Evolutionary conservation across 169 alveolate genomes (phyloP), one percentile per base, ranked within the genome.

Genomic region (Amoebophrya sp.): DNA sequence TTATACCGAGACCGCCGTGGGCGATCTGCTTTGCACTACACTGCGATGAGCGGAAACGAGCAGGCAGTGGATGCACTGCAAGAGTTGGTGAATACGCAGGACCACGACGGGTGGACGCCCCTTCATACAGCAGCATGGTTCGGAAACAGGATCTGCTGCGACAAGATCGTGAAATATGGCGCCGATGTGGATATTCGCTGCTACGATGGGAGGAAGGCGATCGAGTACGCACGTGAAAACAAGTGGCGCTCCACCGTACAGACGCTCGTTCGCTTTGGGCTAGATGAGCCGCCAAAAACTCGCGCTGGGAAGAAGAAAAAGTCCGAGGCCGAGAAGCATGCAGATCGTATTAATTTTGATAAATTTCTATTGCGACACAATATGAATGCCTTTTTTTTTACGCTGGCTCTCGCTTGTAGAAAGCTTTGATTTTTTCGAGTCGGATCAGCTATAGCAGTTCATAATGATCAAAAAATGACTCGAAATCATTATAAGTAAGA

Each of bases 101-200:
- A 66, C 35, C 39, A 66, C 32, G 83, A 66, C 29, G 83, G 83
- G 0, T n/a, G 83, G 83, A 66, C 83, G 32, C 83, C 83, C 32
- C 35, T 66, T 2, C 83, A 66, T 25, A 66, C 35, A 25, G 83
- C 83, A 25, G 83, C 83, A 25, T 66, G 83, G 83, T 66, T 66
- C 83, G 83, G 83, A 18, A 66, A 66, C 35, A 18, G 83, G 1
- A 66, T 66, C 32, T 66, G 83, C 83, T 66, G 83, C 83, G 83
- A 66, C 35, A 66, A 66, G 83, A 66, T 66, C 12, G 18, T 66
- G 32, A 18, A n/a, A 25, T 66, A 66, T 25, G 83, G 83, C 83
- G 32, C 12, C 1, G 83, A 66, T 25, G 35, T 66, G 1, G 83
- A 66, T 25, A 2, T 66, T 25, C 2, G 7, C 35, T 66, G 83